These are phyloP conservation scores for Alternaria metachromatica DNA, from an alignment of 2,329 filamentous ascomycete species.

Conservation along the genomic window DNA sequence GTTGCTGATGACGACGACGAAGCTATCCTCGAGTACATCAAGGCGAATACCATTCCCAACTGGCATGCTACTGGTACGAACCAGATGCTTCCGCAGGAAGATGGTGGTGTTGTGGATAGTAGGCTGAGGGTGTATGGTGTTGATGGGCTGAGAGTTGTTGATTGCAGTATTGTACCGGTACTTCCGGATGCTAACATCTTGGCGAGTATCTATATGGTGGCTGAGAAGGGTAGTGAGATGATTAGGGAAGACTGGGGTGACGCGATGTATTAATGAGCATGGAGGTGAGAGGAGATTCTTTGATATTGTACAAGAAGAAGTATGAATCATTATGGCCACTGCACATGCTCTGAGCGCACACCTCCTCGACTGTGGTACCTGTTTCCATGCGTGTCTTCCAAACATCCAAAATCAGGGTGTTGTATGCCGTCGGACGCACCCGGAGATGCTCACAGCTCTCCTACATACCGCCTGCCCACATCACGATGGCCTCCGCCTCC, in stretches of 20 bases:
- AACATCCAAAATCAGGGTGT: not conserved
- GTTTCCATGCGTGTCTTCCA: not conserved
- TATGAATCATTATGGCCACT: not conserved
- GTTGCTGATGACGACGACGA: constrained; percentile 36
- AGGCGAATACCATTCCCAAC: constrained; percentile 27
- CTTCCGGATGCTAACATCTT: constrained; percentile 32
- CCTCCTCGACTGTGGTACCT: not conserved
- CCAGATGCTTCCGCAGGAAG: constrained; percentile 36
- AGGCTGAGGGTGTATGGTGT: constrained; percentile 43
- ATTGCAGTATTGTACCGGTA: constrained; percentile 40
- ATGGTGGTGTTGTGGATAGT: constrained; percentile 43
- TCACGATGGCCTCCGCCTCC: not conserved
- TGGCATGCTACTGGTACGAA: constrained; percentile 47
- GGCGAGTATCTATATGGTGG: constrained; percentile 32
- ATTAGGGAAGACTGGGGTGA: constrained; percentile 31
- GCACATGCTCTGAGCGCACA: not conserved
- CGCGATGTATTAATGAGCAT: not conserved
- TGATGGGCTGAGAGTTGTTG: constrained; percentile 40
- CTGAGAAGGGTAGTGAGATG: constrained; percentile 37
- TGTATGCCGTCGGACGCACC: no score
- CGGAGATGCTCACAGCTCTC: not conserved
- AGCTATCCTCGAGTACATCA: constrained; percentile 35
- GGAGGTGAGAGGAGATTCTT: not conserved
- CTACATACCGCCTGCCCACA: not conserved
- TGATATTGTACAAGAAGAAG: not conserved